Conservation (phyloP, 164 flowering plant genomes). For the Amborella trichopoda region DNA sequence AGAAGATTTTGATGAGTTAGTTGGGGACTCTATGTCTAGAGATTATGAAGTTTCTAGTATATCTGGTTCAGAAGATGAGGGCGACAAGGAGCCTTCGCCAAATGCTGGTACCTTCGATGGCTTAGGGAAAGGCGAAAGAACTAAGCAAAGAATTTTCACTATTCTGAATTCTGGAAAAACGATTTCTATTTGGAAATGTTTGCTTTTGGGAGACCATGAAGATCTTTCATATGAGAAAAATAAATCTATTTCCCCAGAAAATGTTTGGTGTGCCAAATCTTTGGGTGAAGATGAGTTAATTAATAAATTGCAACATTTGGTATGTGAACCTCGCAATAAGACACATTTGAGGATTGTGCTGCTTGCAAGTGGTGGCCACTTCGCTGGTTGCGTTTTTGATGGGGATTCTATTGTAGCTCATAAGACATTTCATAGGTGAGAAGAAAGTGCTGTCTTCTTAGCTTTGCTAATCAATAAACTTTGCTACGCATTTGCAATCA, state of each 20-base stretch:
- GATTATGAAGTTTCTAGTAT: slow-evolving; percentile 86
- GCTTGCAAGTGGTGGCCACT: slow-evolving; percentile 92
- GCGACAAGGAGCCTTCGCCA: slow-evolving; percentile 21
- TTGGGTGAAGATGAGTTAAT: slow-evolving; percentile 39
- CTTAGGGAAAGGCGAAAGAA: slow-evolving; percentile 7
- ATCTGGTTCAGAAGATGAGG: slow-evolving; percentile 95
- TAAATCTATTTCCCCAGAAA: slow-evolving; percentile 9
- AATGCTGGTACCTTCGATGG: slow-evolving; percentile 7
- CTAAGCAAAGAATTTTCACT: slow-evolving; percentile 41
- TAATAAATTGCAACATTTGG: slow-evolving; percentile 39
- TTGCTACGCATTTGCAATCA: background rate
- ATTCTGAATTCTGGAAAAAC: slow-evolving; percentile 49
- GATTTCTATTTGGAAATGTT: slow-evolving; percentile 73
- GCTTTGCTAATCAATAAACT: background rate
- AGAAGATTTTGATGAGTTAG: slow-evolving; percentile 78
- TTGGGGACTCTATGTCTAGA: slow-evolving; percentile 40
- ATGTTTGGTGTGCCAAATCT: slow-evolving; percentile 5
- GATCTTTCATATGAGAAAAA: slow-evolving; percentile 27
- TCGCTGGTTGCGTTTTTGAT: slow-evolving; percentile 96
- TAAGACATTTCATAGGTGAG: slow-evolving; percentile 91
- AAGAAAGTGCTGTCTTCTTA: background rate
- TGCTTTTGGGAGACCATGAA: slow-evolving; percentile 48
- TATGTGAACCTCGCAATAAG: slow-evolving; percentile 47
- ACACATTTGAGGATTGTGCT: slow-evolving; percentile 51
- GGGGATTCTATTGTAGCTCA: slow-evolving; percentile 73